Base-by-base conservation (phyloP, 2,329 filamentous ascomycete genomes). In the Calonectria pauciramosa region DNA sequence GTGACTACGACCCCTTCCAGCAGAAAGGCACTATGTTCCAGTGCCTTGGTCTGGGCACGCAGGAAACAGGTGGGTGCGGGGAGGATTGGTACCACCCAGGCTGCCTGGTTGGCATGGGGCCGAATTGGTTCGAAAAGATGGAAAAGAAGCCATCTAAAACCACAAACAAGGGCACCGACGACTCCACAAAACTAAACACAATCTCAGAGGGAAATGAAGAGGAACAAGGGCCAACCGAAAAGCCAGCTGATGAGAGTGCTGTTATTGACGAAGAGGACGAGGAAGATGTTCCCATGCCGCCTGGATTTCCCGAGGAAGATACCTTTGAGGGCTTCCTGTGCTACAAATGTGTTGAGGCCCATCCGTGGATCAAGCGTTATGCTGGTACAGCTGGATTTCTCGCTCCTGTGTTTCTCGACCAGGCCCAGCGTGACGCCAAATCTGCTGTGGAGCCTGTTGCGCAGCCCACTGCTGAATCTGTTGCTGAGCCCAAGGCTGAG, bases 1-100 rank as follows among this genome's bases (percentile, higher is more conserved):
- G 96, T 81, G 92, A 96, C 74, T 99, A 99, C 83, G 94, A 98
- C 83, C 92, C 96, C 0, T 91, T 96, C 63, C 90, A 94, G 82
- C 96, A 99, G 83, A 97, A 96, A 80, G 96, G 96, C 0, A 99
- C 96, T 49, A 99, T 99, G 97, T 99, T 97, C 80, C 97, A 99
- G 84, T 99, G 97, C 82, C 85, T 99, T 3, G 96, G 96, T 0
- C 87, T 99, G 0, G 96, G 95, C 0, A 94, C 92, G 0, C 89
- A 91, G 16, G 94, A 96, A 78, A 93, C 93, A 1, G 96, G 96
- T 20, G 96, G 96, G 6, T 99, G 96, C 85, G 96, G 96, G 16
- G 96, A 99, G 86, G 96, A 99, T 82, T 99, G 96, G 96, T 99
- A 95, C 90, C 96, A 99, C 86, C 95, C 96, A 0, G 96, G 97